Conservation (phyloP, 768 basidiomycete species). For the Leccinum ochraceum region DNA sequence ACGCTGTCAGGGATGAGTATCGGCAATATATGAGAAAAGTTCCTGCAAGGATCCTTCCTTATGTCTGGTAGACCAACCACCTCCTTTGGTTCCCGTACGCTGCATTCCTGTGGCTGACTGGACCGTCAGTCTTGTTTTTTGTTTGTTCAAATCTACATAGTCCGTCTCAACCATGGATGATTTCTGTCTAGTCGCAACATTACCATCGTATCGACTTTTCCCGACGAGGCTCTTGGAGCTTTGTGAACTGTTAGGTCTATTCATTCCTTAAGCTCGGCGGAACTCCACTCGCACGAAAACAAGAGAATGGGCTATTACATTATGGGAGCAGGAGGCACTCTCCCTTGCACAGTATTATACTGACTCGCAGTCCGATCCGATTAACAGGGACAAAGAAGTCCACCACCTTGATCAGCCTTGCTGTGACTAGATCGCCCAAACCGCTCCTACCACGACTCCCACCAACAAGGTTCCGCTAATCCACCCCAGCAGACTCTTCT, state of each 20-base stretch:
- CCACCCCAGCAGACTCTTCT: not conserved
- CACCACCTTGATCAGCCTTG: not conserved
- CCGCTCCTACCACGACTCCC: not conserved
- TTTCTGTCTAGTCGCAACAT: not conserved
- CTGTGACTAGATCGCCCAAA: not conserved
- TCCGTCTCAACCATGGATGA: not conserved
- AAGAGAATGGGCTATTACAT: not conserved
- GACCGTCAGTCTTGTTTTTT: not conserved
- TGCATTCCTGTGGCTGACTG: not conserved
- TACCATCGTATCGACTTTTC: not conserved
- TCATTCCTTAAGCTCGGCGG: not conserved
- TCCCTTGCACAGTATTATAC: not conserved
- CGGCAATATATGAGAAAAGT: constrained; percentile 29
- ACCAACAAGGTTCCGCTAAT: not conserved
- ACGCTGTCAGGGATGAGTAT: constrained; percentile 26
- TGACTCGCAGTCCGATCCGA: not conserved
- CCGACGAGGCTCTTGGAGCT: not conserved
- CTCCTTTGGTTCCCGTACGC: not conserved
- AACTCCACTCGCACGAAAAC: not conserved
- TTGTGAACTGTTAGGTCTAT: not conserved
- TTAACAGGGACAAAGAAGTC: not conserved
- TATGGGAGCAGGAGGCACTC: not conserved
- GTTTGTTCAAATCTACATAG: not conserved
- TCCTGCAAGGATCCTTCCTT: constrained; percentile 29
- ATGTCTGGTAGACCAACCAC: constrained; percentile 20